A percentile compares a stretch with the other conserved stretches of the same genome.
Conservation (phyloP, 805 yeast species). For the Helenozyma rhizophorensis region DNA sequence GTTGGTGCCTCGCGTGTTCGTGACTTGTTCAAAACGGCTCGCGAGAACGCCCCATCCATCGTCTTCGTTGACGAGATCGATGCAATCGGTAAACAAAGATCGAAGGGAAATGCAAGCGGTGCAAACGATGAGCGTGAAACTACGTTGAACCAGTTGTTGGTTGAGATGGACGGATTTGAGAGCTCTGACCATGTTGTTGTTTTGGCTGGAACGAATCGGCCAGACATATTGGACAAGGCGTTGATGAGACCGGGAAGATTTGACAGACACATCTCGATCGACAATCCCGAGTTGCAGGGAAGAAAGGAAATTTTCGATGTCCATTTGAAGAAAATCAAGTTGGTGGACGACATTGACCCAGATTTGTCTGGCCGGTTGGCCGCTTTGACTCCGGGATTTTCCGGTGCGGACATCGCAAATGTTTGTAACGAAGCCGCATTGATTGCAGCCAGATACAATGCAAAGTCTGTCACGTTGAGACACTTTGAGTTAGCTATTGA, state of each 20-base stretch:
- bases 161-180: slow-evolving; percentile 94
- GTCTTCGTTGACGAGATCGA: slow-evolving; percentile 93
- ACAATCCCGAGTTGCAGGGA: slow-evolving; percentile 85
- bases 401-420: slow-evolving; percentile 96
- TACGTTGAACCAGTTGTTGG: slow-evolving; percentile 85
- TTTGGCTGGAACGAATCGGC: slow-evolving; percentile 90
- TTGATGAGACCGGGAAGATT: slow-evolving; percentile 92
- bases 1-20: slow-evolving; percentile 95
- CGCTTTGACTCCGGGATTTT: slow-evolving; percentile 90
- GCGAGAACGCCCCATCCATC: slow-evolving; percentile 86
- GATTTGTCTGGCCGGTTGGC: slow-evolving; percentile 75
- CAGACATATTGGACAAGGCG: slow-evolving; percentile 87
- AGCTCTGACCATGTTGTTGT: slow-evolving; percentile 89
- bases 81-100: slow-evolving; percentile 87
- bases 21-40: slow-evolving; percentile 84
- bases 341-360: slow-evolving; percentile 46
- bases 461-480: slow-evolving; percentile 52
- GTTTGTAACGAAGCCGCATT: slow-evolving; percentile 93
- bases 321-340: slow-evolving; percentile 61
- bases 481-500: slow-evolving; percentile 94
- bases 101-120: slow-evolving; percentile 58
- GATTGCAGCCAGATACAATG: slow-evolving; percentile 80
- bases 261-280: slow-evolving; percentile 83
- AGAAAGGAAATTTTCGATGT: slow-evolving; percentile 83
- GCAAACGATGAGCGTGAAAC: slow-evolving; percentile 94